Conservation (phyloP, 2,329 filamentous ascomycete genomes). For the Aspergillus oerlinghausenensis region DNA sequence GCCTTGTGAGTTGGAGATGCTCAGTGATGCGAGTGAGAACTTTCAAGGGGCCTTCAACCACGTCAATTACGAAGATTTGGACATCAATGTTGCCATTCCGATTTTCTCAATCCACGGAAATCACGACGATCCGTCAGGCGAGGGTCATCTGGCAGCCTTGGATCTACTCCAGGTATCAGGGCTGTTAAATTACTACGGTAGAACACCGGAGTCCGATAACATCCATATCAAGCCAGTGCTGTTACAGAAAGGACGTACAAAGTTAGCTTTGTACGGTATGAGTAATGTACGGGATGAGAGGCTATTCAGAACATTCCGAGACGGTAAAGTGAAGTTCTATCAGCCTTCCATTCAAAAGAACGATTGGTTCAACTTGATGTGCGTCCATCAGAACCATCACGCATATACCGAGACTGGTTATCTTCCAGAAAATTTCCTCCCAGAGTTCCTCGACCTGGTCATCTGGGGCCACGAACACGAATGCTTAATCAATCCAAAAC, state of each 20-base stretch:
- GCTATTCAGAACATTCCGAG: constrained; percentile 86
- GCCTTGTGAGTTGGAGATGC: constrained; percentile 88
- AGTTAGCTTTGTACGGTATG: constrained; percentile 86
- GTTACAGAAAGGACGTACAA: constrained; percentile 88
- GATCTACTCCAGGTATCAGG: constrained; percentile 89
- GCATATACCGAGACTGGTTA: constrained; percentile 91
- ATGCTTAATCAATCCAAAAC: constrained; percentile 77
- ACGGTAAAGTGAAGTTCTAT: constrained; percentile 92
- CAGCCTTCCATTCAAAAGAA: constrained; percentile 71
- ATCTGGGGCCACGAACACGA: constrained; percentile 99
- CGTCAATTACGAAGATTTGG: constrained; percentile 95
- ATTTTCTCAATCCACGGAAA: constrained; percentile 99
- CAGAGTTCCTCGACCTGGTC: constrained; percentile 83
- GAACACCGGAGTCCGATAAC: constrained; percentile 86
- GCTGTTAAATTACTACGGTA: constrained; percentile 91
- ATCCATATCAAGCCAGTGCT: constrained; percentile 88
- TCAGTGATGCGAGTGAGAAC: constrained; percentile 87
- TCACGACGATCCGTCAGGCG: constrained; percentile 96
- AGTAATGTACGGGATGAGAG: constrained; percentile 96
- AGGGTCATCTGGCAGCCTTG: constrained; percentile 84
- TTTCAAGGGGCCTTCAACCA: constrained; percentile 87
- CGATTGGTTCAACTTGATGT: constrained; percentile 95
- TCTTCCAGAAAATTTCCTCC: constrained; percentile 86
- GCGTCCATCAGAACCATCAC: constrained; percentile 93
- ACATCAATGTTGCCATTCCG: constrained; percentile 95